Evolutionary conservation across 495 filamentous ascomycete genomes (phyloP).

Genomic region (Neurospora discreta): DNA sequence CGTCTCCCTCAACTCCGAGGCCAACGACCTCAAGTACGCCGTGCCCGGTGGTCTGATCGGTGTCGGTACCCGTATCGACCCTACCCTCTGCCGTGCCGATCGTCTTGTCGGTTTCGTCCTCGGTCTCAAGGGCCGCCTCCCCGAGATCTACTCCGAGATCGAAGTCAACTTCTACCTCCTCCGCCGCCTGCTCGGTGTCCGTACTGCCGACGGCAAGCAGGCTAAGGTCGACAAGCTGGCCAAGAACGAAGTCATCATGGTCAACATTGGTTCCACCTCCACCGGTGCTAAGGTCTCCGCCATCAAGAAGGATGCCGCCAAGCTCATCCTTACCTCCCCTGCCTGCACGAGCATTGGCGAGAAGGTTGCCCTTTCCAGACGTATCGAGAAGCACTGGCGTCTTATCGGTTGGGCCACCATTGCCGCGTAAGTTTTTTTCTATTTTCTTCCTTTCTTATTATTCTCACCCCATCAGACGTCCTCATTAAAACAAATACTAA

Average conservation of each 20-base stretch:
- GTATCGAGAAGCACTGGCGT: slow-evolving; percentile 99
- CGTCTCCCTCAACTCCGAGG: slow-evolving; percentile 89
- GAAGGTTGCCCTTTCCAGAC: slow-evolving; percentile 90
- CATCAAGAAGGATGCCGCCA: slow-evolving; percentile 94
- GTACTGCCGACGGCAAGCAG: slow-evolving; percentile 96
- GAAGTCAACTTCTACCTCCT: slow-evolving; percentile 99
- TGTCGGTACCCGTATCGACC: slow-evolving; percentile 94
- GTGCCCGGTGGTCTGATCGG: slow-evolving; percentile 94
- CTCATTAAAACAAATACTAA: not conserved
- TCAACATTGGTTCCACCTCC: slow-evolving; percentile 95
- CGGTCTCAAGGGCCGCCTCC: slow-evolving; percentile 80
- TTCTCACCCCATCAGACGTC: not conserved
- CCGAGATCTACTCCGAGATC: slow-evolving; percentile 91
- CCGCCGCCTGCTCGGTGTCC: slow-evolving; percentile 86
- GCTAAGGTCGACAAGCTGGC: slow-evolving; percentile 95
- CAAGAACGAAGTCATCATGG: slow-evolving; percentile 98
- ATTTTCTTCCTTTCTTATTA: too few species aligned
- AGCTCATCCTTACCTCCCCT: slow-evolving; percentile 65
- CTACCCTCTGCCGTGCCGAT: slow-evolving; percentile 95
- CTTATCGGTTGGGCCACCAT: slow-evolving; percentile 97
- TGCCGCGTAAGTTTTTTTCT: slow-evolving; percentile 36
- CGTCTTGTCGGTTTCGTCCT: slow-evolving; percentile 97
- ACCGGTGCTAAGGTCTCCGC: slow-evolving; percentile 91
- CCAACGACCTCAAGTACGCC: slow-evolving; percentile 95
- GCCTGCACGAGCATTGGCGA: slow-evolving; percentile 91